Base-by-base conservation (phyloP, 1,139 yeast species). In the Nakaseomyces sp. region DNA sequence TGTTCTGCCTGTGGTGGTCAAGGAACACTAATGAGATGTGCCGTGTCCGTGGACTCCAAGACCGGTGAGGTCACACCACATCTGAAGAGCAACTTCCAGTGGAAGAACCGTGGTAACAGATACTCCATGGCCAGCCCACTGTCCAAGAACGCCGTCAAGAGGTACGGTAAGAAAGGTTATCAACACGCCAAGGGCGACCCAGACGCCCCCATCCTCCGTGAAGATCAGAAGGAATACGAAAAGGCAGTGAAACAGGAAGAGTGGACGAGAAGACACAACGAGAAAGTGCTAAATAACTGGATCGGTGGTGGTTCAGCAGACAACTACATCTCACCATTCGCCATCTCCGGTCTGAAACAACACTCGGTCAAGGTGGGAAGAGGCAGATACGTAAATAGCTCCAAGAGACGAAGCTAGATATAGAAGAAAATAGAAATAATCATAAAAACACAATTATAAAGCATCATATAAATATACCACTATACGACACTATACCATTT, bases 1-100 rank as follows among this genome's bases (percentile, higher is more conserved):
- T 91, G 99, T 64, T 86, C 95, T n/a, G 75, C 80, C 46, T 65
- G 68, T 51, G 94, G 99, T 72, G 98, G 98, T 40, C 95, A 96
- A 47, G 78, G 82, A 50, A 89, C 98, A 0, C 68, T 93, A 49
- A 64, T 89, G 56, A 74, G 98, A 64, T 89, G 96, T 66, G 88
- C 96, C 0, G 95, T 89, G 1, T 80, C 95, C 10, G 78, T 91
- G 19, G 85, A 85, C 55, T 74, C 85, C 37, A 71, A 69, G 28
- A 79, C 93, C 1, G 98, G 98, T 40, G 78, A 76, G 52, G 69
- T 91, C 38, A 81, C 84, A 9, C 95, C 96, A n/a, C 95, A 88
- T 63, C 71, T 93, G 56, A 89, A 89, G 69, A 74, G 80, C 48
- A 88, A 88, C 64, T 88, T 91, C 71, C 91, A 86, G 65, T 93